phyloP scores from a whole-genome alignment of 805 yeast species.

The Wickerhamiella australiensis region DNA sequence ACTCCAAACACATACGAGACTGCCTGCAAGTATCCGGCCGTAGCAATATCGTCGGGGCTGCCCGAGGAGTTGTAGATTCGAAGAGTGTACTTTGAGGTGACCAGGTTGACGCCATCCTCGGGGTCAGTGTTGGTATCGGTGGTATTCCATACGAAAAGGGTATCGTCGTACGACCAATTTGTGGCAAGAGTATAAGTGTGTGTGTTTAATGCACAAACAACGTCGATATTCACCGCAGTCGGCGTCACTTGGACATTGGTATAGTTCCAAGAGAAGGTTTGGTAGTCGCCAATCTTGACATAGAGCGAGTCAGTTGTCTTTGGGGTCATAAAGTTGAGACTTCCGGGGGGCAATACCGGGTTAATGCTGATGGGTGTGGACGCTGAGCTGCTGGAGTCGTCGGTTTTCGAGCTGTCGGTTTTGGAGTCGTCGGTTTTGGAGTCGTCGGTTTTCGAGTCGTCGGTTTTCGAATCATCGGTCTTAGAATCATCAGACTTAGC shows the following conservation, averaged over 20 bases:
- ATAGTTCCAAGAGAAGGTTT: constrained; percentile 33
- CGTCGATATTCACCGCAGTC: constrained; percentile 29
- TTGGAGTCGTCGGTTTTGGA: neutral
- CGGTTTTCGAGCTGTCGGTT: neutral
- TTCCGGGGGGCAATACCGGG: constrained; percentile 30
- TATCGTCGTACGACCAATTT: constrained; percentile 25
- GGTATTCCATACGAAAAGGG: constrained; percentile 31
- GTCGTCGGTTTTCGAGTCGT: neutral
- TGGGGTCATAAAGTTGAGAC: constrained; percentile 28
- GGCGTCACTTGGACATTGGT: constrained; percentile 30
- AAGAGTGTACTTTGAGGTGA: constrained; percentile 30
- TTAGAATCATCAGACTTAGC: neutral
- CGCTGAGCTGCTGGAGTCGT: neutral
- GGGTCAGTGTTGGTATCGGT: constrained; percentile 21
- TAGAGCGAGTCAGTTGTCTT: constrained; percentile 28
- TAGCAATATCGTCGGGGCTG: constrained; percentile 23
- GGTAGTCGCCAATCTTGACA: constrained; percentile 30
- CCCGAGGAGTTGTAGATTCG: constrained; percentile 28
- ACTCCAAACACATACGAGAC: constrained; percentile 28
- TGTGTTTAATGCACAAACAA: constrained; percentile 29
- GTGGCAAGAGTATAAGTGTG: constrained; percentile 31
- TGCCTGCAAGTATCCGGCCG: constrained; percentile 29
- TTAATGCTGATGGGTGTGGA: constrained; percentile 24
- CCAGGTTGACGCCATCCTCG: constrained; percentile 20
- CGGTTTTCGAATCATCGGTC: neutral